Percentiles rank a stretch among this genome's conserved stretches.
phyloP scores from a whole-genome alignment of 192 early-diverging fungal genomes.

The Paraglomus occultum region DNA sequence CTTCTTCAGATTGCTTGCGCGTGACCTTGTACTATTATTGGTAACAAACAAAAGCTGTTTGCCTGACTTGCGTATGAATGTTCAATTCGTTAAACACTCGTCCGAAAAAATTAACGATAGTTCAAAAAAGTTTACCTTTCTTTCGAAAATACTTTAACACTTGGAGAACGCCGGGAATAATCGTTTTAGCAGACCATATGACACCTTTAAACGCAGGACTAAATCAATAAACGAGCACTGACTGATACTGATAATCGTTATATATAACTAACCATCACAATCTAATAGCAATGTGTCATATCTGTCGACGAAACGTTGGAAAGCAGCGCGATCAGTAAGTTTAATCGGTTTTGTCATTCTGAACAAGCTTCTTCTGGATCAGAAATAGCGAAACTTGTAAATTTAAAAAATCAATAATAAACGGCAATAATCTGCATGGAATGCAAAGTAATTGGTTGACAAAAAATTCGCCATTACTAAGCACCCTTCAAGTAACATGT shows the following conservation, averaged over 20 bases:
- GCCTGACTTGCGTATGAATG: conserved; percentile 40
- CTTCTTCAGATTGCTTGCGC: conserved; percentile 76
- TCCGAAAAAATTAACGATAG: too few species aligned
- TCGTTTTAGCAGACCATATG: conserved; percentile 78
- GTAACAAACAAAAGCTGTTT: conserved; percentile 96
- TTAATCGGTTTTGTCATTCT: conserved; percentile 30
- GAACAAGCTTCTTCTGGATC: too few species aligned
- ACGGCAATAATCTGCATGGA: too few species aligned
- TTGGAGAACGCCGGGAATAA: conserved; percentile 66
- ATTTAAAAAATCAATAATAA: too few species aligned
- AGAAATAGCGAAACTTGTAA: too few species aligned
- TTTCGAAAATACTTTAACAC: conserved; percentile 71
- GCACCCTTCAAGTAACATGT: too few species aligned
- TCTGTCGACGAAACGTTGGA: conserved; percentile 63
- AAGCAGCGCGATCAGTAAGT: conserved; percentile 49
- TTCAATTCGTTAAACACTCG: not conserved
- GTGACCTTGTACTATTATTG: conserved; percentile 94
- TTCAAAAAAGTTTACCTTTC: conserved; percentile 45
- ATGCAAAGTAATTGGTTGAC: too few species aligned
- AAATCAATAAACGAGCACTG: not conserved
- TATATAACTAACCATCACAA: conserved; percentile 79
- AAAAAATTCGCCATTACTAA: too few species aligned
- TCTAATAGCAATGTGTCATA: conserved; percentile 96
- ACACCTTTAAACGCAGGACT: conserved; percentile 59
- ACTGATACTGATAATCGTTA: not conserved